Conservation (phyloP, 176 grass and related monocot species). For the Eleusine coracana region DNA sequence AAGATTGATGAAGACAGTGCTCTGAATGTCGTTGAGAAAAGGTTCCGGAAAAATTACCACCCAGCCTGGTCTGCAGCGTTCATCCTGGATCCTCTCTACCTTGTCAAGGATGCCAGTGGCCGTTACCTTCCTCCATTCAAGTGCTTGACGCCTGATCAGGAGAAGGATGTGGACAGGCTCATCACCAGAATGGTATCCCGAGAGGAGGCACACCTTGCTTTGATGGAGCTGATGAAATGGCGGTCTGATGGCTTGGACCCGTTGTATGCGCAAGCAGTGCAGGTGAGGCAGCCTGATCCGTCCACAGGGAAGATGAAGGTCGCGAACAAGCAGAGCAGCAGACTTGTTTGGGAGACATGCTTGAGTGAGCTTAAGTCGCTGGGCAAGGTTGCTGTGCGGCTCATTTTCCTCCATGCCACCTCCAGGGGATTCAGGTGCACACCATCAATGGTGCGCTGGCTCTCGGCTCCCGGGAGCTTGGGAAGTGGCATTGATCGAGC, state of each 20-base stretch:
- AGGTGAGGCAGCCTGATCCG: constrained; percentile 72
- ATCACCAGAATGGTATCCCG: constrained; percentile 80
- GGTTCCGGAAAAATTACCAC: constrained; percentile 83
- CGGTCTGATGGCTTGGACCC: constrained; percentile 75
- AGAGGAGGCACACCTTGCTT: constrained; percentile 78
- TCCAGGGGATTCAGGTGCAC: constrained; percentile 53
- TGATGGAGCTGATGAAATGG: constrained; percentile 99
- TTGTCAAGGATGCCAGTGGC: constrained; percentile 72
- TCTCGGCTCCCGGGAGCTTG: constrained; percentile 47
- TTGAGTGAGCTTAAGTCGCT: constrained; percentile 73
- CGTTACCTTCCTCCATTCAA: constrained; percentile 88
- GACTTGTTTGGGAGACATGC: constrained; percentile 86
- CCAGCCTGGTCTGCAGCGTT: constrained; percentile 84
- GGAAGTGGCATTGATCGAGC: constrained; percentile 37
- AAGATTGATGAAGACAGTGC: constrained; percentile 42
- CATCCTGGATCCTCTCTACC: constrained; percentile 76
- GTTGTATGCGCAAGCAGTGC: constrained; percentile 81
- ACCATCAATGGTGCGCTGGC: constrained; percentile 56
- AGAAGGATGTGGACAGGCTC: constrained; percentile 83
- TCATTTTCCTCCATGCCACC: constrained; percentile 87
- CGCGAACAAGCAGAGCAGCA: constrained; percentile 82
- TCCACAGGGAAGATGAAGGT: constrained; percentile 81
- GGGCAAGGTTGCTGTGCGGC: constrained; percentile 70
- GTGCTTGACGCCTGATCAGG: constrained; percentile 74
- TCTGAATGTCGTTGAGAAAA: constrained; percentile 57